Conservation (phyloP, 1,139 yeast genomes). For the Debaryomycetaceae sp. region DNA sequence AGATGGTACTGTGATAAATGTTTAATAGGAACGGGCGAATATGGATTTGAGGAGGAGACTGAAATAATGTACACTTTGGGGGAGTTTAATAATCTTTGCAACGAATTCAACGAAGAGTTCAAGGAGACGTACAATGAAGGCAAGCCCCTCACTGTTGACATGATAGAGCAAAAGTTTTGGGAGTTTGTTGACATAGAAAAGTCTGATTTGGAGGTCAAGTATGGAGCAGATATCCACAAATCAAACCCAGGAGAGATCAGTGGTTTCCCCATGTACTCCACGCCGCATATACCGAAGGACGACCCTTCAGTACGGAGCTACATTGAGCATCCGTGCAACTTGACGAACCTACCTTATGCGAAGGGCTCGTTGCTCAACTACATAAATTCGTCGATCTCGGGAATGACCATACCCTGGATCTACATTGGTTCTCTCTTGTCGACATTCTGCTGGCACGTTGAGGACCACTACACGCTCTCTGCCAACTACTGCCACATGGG, state of each 20-base stretch:
- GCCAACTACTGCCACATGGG: constrained; percentile 80
- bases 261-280: constrained; percentile 56
- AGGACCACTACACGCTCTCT: constrained; percentile 74
- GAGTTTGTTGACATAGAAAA: constrained; percentile 42
- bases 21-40: constrained; percentile 80
- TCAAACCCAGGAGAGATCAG: constrained; percentile 57
- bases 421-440: constrained; percentile 71
- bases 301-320: constrained; percentile 30
- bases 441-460: constrained; percentile 85
- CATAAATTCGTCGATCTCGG: constrained; percentile 62
- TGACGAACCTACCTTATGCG: constrained; percentile 64
- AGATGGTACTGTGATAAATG: constrained; percentile 84
- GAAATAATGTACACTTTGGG: constrained; percentile 51
- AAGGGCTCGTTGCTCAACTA: constrained; percentile 60
- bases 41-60: constrained; percentile 77
- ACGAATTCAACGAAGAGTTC: constrained; percentile 45
- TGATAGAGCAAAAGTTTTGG: constrained; percentile 63
- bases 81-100: constrained; percentile 62
- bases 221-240: constrained; percentile 79
- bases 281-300: constrained; percentile 19
- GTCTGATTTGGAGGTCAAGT: constrained; percentile 53
- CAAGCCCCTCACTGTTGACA: constrained; percentile 32
- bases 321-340: constrained; percentile 60
- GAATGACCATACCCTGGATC: constrained; percentile 83
- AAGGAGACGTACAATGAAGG: constrained; percentile 22